phyloP scores from a whole-genome alignment of 2,329 filamentous ascomycete genomes.

The Trichophyton rubrum region DNA sequence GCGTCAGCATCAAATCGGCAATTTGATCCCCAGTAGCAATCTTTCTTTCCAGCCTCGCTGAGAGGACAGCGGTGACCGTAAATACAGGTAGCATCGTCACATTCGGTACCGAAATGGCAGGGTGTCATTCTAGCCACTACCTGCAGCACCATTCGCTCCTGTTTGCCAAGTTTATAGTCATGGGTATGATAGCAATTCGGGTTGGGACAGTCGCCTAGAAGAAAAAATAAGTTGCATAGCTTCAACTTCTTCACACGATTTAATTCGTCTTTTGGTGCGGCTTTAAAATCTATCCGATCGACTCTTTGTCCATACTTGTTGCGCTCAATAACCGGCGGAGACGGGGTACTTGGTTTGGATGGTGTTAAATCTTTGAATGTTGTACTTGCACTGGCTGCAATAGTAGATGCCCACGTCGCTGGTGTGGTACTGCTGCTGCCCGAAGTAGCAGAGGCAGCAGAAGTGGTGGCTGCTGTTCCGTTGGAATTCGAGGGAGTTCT shows the following conservation, averaged over 20 bases:
- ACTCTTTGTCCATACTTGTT: slow-evolving; percentile 50
- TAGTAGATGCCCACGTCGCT: slow-evolving; percentile 26
- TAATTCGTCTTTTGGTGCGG: slow-evolving; percentile 43
- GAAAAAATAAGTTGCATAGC: slow-evolving; percentile 50
- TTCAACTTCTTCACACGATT: slow-evolving; percentile 50
- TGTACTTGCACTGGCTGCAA: slow-evolving; percentile 25
- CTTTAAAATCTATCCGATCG: slow-evolving; percentile 40
- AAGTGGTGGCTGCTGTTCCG: slow-evolving; percentile 13
- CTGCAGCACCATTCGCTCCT: slow-evolving; percentile 42
- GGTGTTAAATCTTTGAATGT: slow-evolving; percentile 28
- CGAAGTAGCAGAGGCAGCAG: neutral
- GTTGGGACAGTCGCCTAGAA: slow-evolving; percentile 47
- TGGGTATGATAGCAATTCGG: slow-evolving; percentile 44
- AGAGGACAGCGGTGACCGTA: slow-evolving; percentile 53
- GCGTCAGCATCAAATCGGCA: slow-evolving; percentile 48
- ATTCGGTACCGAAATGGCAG: slow-evolving; percentile 45
- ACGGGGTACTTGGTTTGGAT: slow-evolving; percentile 23
- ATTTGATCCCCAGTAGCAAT: slow-evolving; percentile 45
- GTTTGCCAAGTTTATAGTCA: slow-evolving; percentile 40
- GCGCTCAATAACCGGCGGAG: slow-evolving; percentile 37
- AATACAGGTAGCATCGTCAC: slow-evolving; percentile 48
- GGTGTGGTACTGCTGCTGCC: slow-evolving; percentile 10
- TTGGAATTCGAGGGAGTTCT: slow-evolving; percentile 24
- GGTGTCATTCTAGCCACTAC: slow-evolving; percentile 52
- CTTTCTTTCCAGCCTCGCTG: slow-evolving; percentile 38